These are phyloP conservation scores for Crucibulum laeve DNA, from an alignment of 768 basidiomycete species.

Conservation along the genomic window DNA sequence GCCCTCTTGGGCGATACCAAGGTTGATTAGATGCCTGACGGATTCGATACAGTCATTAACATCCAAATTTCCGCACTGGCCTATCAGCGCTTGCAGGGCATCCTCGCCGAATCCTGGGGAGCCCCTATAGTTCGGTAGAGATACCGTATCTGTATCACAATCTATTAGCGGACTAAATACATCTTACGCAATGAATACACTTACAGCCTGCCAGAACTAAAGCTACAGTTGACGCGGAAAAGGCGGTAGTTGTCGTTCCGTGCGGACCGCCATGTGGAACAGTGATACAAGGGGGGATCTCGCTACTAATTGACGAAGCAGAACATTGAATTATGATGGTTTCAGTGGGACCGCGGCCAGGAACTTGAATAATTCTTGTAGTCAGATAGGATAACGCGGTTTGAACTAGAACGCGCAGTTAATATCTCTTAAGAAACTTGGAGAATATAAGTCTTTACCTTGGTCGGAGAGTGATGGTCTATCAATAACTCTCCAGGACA, in stretches of 20 bases:
- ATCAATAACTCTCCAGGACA: slow-evolving; percentile 38
- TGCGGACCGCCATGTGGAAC: slow-evolving; percentile 67
- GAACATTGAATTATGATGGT: slow-evolving; percentile 45
- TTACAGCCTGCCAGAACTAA: slow-evolving; percentile 60
- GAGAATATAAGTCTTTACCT: slow-evolving; percentile 25
- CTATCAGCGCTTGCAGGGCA: slow-evolving; percentile 50
- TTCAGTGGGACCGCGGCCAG: slow-evolving; percentile 45
- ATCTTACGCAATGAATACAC: slow-evolving; percentile 12
- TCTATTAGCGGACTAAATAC: neutral
- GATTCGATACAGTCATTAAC: slow-evolving; percentile 61
- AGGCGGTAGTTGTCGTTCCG: slow-evolving; percentile 39
- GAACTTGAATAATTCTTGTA: slow-evolving; percentile 45
- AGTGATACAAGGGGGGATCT: slow-evolving; percentile 41
- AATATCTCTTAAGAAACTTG: neutral
- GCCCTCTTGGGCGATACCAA: slow-evolving; percentile 44
- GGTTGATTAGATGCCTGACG: slow-evolving; percentile 41
- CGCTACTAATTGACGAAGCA: slow-evolving; percentile 9
- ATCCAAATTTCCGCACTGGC: slow-evolving; percentile 60
- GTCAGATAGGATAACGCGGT: slow-evolving; percentile 32
- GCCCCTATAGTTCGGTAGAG: slow-evolving; percentile 64
- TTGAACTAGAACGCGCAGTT: slow-evolving; percentile 22
- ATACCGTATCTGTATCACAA: slow-evolving; percentile 44
- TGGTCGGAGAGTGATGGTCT: slow-evolving; percentile 31
- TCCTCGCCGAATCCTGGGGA: slow-evolving; percentile 62
- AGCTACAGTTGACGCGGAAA: slow-evolving; percentile 35